phyloP scores from a whole-genome alignment of 257 asterid species.

The Solanum ossicruentum region DNA sequence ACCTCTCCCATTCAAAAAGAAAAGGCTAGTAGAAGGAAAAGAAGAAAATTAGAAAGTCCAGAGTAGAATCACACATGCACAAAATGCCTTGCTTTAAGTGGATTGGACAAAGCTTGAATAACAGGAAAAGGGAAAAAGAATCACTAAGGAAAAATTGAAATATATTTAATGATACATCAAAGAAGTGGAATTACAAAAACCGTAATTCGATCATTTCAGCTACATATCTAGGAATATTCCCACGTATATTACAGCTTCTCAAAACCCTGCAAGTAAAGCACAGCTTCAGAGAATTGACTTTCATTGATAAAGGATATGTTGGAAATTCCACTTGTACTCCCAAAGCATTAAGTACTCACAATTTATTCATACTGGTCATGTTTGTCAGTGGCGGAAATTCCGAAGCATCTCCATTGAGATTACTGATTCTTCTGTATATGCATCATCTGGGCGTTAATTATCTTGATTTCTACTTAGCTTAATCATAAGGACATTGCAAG shows the following conservation, averaged over 20 bases:
- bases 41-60: background rate
- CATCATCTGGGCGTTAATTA: background rate
- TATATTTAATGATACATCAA: background rate
- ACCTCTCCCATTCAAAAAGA: background rate
- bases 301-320: background rate
- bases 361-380: constrained; percentile 15
- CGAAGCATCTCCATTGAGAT: constrained; percentile 36
- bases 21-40: background rate
- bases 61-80: background rate
- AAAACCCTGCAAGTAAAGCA: constrained; percentile 32
- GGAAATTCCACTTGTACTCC: background rate
- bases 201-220: constrained; percentile 7
- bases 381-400: constrained; percentile 29
- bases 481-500: background rate
- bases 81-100: background rate
- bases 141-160: background rate
- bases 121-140: background rate
- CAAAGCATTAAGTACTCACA: constrained; percentile 26
- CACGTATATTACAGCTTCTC: constrained; percentile 48
- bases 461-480: background rate
- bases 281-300: background rate
- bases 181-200: constrained; percentile 19
- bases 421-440: constrained; percentile 42
- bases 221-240: constrained; percentile 27
- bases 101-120: background rate